phyloP scores from a whole-genome alignment of 805 yeast species.

The Pichia californica region DNA sequence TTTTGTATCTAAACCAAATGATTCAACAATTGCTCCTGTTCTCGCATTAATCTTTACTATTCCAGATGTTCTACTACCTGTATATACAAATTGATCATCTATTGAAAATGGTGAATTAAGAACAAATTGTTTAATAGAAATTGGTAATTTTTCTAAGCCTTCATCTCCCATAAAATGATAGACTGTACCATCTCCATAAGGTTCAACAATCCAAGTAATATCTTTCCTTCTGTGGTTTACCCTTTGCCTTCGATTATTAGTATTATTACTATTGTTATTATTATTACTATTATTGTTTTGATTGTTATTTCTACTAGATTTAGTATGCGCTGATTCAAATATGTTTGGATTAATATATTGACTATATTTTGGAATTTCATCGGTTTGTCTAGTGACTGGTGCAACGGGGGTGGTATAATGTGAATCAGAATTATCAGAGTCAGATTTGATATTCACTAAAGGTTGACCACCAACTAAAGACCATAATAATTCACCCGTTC shows the following conservation, averaged over 20 bases:
- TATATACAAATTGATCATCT: slow-evolving; percentile 76
- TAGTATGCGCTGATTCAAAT: not conserved
- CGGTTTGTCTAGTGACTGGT: not conserved
- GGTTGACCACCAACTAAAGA: slow-evolving; percentile 61
- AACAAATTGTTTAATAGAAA: slow-evolving; percentile 71
- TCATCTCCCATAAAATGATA: slow-evolving; percentile 68
- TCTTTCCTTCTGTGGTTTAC: slow-evolving; percentile 14
- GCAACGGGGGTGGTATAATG: slow-evolving; percentile 6
- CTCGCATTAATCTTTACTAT: slow-evolving; percentile 65
- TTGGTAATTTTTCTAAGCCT: slow-evolving; percentile 79
- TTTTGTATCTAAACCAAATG: slow-evolving; percentile 40
- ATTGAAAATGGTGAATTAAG: slow-evolving; percentile 81
- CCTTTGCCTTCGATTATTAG: not conserved
- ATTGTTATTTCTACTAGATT: not conserved
- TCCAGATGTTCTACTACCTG: slow-evolving; percentile 75
- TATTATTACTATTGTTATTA: not conserved
- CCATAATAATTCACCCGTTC: slow-evolving; percentile 75
- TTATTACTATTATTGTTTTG: not conserved
- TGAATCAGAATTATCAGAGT: not conserved
- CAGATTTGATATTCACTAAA: slow-evolving; percentile 37
- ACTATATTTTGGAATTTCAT: not conserved
- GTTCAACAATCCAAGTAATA: slow-evolving; percentile 83
- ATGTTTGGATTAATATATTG: not conserved
- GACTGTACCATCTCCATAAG: slow-evolving; percentile 75
- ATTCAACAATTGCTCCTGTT: slow-evolving; percentile 66